Conservation (phyloP, 1,139 yeast species). For the Pichia sp. region DNA sequence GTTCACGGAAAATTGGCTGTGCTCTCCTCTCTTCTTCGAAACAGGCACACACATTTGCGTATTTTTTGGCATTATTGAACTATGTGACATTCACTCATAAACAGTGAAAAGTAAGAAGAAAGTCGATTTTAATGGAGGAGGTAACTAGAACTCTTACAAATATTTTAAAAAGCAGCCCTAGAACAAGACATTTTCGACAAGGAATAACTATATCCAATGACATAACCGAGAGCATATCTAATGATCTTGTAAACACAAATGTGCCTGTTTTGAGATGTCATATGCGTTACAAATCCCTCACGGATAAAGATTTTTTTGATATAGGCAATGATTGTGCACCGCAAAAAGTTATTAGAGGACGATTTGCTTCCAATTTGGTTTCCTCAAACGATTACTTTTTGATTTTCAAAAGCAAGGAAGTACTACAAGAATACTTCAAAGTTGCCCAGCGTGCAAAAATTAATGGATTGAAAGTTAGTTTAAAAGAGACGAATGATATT, state of each 20-base stretch:
- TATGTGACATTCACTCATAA: no score
- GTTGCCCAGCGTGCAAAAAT: background rate
- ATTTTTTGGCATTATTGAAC: no score
- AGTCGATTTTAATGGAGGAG: no score
- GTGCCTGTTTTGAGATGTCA: slow-evolving; percentile 6
- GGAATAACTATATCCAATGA: no score
- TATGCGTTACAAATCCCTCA: background rate
- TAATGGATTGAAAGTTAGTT: background rate
- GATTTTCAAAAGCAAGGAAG: slow-evolving; percentile 5
- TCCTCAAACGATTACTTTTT: slow-evolving; percentile 11
- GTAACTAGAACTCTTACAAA: background rate
- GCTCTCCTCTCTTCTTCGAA: no score
- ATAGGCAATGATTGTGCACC: slow-evolving; percentile 1
- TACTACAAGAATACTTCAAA: slow-evolving; percentile 2
- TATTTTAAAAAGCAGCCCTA: background rate
- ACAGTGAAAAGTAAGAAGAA: no score
- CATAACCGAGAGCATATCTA: background rate
- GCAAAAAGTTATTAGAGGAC: background rate
- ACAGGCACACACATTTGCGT: no score
- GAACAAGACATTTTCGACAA: background rate
- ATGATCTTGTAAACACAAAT: background rate
- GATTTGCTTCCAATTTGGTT: background rate
- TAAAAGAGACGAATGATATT: slow-evolving; percentile 5
- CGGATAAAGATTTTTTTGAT: slow-evolving; percentile 5
- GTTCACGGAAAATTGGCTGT: no score